These are phyloP conservation scores for Myxozyma vanderwaltii DNA, from an alignment of 805 yeast species.

Conservation along the genomic window DNA sequence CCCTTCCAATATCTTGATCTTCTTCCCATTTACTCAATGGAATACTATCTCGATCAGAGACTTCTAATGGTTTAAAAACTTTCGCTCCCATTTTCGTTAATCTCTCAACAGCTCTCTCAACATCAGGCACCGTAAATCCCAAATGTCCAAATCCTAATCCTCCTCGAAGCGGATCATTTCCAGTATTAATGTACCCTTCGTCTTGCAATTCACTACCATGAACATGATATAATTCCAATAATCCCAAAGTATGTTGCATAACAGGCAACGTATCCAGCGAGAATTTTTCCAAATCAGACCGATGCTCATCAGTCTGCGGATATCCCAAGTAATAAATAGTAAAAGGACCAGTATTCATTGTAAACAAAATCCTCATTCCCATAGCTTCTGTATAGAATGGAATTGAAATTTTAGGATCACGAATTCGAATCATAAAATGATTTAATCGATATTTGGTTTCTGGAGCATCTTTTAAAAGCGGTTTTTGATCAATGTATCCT, in stretches of 20 bases:
- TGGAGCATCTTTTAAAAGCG: slow-evolving; percentile 5
- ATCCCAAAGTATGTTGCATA: slow-evolving; percentile 10
- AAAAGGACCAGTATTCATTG: slow-evolving; percentile 56
- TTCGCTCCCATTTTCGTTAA: slow-evolving; percentile 63
- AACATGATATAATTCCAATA: slow-evolving; percentile 12
- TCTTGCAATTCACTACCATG: slow-evolving; percentile 16
- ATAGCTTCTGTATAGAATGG: slow-evolving; percentile 72
- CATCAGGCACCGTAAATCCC: slow-evolving; percentile 81
- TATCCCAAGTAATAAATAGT: slow-evolving; percentile 61
- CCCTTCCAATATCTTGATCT: slow-evolving; percentile 2
- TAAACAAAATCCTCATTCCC: slow-evolving; percentile 64
- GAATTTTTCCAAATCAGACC: slow-evolving; percentile 9
- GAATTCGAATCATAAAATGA: slow-evolving; percentile 63
- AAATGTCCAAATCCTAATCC: slow-evolving; percentile 91
- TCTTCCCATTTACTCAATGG: slow-evolving; percentile 10
- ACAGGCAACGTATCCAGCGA: slow-evolving; percentile 14
- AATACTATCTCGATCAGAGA: slow-evolving; percentile 74
- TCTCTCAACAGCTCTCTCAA: slow-evolving; percentile 58
- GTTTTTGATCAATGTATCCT: slow-evolving; percentile 3
- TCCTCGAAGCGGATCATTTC: slow-evolving; percentile 72
- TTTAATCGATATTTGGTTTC: slow-evolving; percentile 9
- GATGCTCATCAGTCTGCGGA: slow-evolving; percentile 13
- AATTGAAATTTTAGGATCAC: slow-evolving; percentile 74
- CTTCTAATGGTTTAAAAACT: slow-evolving; percentile 80
- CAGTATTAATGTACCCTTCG: slow-evolving; percentile 56